A percentile compares a stretch with the other conserved stretches of the same genome.
Evolutionary conservation across 208 protist species (phyloP).

Genomic region (Herpetomonas samuelpessoai): DNA sequence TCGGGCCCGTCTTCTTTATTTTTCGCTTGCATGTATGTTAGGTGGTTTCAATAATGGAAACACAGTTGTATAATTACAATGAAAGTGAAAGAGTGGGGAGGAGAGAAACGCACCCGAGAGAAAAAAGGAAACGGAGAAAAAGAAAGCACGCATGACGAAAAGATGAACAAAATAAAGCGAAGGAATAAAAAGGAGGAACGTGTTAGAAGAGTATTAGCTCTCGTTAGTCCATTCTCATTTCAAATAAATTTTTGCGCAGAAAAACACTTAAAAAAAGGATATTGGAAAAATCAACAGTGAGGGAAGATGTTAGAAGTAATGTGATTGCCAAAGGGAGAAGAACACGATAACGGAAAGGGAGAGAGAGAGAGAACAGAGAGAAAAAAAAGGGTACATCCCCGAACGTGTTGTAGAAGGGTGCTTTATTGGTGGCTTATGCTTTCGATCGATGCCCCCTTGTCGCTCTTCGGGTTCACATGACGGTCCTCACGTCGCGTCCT

Average conservation of each 20-base stretch:
- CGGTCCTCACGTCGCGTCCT: too few species aligned
- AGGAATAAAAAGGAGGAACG: neutral
- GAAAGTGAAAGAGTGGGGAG: too few species aligned
- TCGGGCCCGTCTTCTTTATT: too few species aligned
- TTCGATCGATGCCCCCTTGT: too few species aligned
- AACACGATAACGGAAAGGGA: neutral
- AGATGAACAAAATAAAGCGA: constrained; percentile 9
- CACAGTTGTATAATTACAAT: too few species aligned
- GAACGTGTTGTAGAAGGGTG: too few species aligned
- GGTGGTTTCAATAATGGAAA: too few species aligned
- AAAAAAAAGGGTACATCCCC: constrained; percentile 5
- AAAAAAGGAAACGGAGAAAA: neutral
- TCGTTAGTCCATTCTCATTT: too few species aligned
- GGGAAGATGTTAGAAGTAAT: constrained; percentile 1
- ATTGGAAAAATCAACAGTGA: constrained; percentile 5
- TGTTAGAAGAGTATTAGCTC: constrained; percentile 5
- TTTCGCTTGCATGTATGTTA: too few species aligned
- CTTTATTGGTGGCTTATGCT: too few species aligned
- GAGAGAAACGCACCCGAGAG: constrained; percentile 4
- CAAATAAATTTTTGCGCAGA: too few species aligned
- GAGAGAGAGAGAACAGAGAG: constrained; percentile 5
- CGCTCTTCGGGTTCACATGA: too few species aligned
- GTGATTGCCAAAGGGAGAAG: neutral
- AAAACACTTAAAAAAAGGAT: neutral
- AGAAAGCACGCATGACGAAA: neutral